Conservation (phyloP, 2,329 filamentous ascomycete genomes). For the Cordyceps militaris region DNA sequence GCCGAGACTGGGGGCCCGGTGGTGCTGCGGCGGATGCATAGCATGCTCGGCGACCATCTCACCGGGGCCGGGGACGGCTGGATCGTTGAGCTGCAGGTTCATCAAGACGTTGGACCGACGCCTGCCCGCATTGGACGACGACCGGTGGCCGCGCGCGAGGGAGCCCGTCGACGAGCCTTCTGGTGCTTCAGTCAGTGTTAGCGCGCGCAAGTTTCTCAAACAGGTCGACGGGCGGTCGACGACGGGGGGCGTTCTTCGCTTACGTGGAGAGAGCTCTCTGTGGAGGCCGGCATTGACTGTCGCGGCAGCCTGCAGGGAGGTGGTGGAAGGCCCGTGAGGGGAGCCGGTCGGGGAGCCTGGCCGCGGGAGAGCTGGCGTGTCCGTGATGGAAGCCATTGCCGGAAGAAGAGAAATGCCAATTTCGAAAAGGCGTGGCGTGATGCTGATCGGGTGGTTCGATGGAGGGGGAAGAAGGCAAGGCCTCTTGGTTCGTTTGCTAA, state of each 20-base stretch:
- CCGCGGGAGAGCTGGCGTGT: conserved; percentile 19
- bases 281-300: conserved; percentile 72
- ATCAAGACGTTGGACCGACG: conserved; percentile 63
- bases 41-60: conserved; percentile 53
- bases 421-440: not conserved
- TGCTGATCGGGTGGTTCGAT: not conserved
- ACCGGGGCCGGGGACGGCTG: conserved; percentile 57
- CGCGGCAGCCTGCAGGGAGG: conserved; percentile 68
- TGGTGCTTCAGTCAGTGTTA: not conserved
- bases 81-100: conserved; percentile 69
- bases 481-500: not conserved
- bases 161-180: conserved; percentile 48
- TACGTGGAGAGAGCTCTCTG: conserved; percentile 54
- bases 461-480: not conserved
- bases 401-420: not conserved
- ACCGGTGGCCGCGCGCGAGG: conserved; percentile 33
- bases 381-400: conserved; percentile 26
- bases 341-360: conserved; percentile 51
- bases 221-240: not conserved
- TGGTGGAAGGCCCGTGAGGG: conserved; percentile 57
- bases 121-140: conserved; percentile 44
- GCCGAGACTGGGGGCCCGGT: conserved; percentile 62
- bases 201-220: not conserved
- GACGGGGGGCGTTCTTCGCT: conserved; percentile 16
- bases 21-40: conserved; percentile 53